Percentiles rank a stretch among this genome's conserved stretches.
These are phyloP conservation scores for Phallus indusiatus DNA, from an alignment of 768 basidiomycete species.

Conservation along the genomic window DNA sequence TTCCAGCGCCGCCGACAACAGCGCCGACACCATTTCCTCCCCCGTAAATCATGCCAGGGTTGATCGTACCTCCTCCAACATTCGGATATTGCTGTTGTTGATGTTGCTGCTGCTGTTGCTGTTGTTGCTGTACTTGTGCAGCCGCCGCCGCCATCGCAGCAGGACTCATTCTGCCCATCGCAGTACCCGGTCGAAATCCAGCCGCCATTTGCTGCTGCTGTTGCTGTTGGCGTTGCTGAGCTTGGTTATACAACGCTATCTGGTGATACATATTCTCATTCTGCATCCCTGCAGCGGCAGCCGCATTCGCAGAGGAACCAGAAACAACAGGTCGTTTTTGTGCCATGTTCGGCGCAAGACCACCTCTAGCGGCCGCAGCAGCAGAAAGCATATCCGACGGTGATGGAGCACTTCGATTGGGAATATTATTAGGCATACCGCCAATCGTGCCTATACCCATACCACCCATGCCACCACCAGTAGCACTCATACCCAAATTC, in stretches of 20 bases:
- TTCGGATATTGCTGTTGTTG: conserved; percentile 28
- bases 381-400: conserved; percentile 55
- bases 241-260: conserved; percentile 7
- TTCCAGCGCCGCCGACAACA: no score
- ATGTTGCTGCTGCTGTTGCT: conserved; percentile 42
- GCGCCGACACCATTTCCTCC: neutral
- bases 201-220: conserved; percentile 9
- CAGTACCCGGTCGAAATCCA: conserved; percentile 2
- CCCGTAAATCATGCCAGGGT: conserved; percentile 8
- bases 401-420: conserved; percentile 51
- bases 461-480: conserved; percentile 52
- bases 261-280: conserved; percentile 16
- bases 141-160: conserved; percentile 15
- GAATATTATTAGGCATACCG: neutral
- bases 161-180: neutral
- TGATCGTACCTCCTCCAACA: neutral
- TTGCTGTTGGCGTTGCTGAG: neutral
- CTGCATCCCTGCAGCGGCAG: conserved; percentile 29
- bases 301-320: conserved; percentile 19
- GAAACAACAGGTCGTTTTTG: conserved; percentile 21
- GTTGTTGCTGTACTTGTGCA: no score
- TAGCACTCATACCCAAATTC: conserved; percentile 40
- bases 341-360: conserved; percentile 41
- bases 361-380: conserved; percentile 30
- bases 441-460: conserved; percentile 33